A percentile compares a stretch with the other conserved stretches of the same genome.
These are phyloP conservation scores for Solanum pinnatisectum DNA, from an alignment of 257 asterid genomes.

Conservation along the genomic window DNA sequence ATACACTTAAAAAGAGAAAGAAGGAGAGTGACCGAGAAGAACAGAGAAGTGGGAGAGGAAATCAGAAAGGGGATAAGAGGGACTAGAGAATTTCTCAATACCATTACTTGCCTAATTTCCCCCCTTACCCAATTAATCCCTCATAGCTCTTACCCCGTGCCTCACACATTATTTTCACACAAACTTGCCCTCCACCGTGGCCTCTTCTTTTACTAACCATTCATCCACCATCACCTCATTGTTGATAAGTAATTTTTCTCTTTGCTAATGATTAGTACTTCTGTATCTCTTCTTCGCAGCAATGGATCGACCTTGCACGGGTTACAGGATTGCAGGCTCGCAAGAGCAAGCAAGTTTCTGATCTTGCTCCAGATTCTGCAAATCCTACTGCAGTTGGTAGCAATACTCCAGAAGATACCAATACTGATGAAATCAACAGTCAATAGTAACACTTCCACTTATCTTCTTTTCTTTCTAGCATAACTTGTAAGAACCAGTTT, in stretches of 20 bases:
- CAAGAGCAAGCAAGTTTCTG: conserved; percentile 26
- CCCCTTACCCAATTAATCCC: neutral
- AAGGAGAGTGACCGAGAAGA: neutral
- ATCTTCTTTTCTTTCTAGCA: neutral
- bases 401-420: conserved; percentile 38
- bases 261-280: conserved; percentile 7
- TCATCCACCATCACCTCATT: neutral
- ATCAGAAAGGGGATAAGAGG: neutral
- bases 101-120: neutral
- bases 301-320: conserved; percentile 95
- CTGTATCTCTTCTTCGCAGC: conserved; percentile 41
- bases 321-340: conserved; percentile 76
- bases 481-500: conserved; percentile 8
- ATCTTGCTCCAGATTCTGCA: conserved; percentile 30
- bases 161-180: neutral
- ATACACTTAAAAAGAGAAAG: neutral
- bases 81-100: neutral
- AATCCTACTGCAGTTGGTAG: conserved; percentile 38
- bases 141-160: neutral
- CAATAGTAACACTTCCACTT: conserved; percentile 17
- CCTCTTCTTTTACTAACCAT: neutral
- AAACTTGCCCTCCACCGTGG: neutral
- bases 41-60: neutral
- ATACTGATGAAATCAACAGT: conserved; percentile 43
- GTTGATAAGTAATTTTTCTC: neutral